A percentile compares a stretch with the other conserved stretches of the same genome.
Conservation (phyloP, 192 early-diverging fungal species). For the Coemansia umbellata region DNA sequence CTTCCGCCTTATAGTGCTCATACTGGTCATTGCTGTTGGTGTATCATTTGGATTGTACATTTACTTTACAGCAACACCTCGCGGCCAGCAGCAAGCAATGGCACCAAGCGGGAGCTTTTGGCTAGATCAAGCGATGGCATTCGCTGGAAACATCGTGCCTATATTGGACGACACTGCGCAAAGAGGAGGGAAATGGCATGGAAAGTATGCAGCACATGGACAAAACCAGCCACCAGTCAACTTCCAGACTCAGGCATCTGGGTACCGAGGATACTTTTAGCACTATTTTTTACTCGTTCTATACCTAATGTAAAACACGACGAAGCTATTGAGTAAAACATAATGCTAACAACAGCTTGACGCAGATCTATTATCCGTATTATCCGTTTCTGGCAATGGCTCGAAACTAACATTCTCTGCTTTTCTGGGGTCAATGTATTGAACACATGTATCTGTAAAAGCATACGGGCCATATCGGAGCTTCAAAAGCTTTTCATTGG, state of each 20-base stretch:
- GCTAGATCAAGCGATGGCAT: slow-evolving; percentile 21
- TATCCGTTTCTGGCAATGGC: neutral
- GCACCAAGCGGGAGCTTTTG: slow-evolving; percentile 9
- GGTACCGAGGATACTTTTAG: neutral
- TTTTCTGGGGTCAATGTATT: slow-evolving; percentile 1
- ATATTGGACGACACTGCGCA: slow-evolving; percentile 9
- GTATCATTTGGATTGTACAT: slow-evolving; percentile 31
- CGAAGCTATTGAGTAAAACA: neutral
- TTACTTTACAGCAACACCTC: slow-evolving; percentile 23
- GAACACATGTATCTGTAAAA: slow-evolving; percentile 39
- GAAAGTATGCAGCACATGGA: neutral
- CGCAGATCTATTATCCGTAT: neutral
- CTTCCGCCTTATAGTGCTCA: slow-evolving; percentile 10
- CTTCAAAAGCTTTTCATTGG: slow-evolving; percentile 18
- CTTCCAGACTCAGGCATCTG: slow-evolving; percentile 26
- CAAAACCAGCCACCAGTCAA: slow-evolving; percentile 6
- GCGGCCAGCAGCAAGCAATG: slow-evolving; percentile 2
- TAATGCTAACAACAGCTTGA: neutral
- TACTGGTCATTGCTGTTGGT: slow-evolving; percentile 8
- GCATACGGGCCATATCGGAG: slow-evolving; percentile 36
- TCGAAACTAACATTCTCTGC: neutral
- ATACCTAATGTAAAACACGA: neutral
- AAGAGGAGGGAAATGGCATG: neutral
- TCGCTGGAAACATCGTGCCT: slow-evolving; percentile 15
- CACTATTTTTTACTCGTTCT: neutral